These are phyloP conservation scores for Hyaloscypha bicolor DNA, from an alignment of 495 filamentous ascomycete genomes.

Conservation along the genomic window DNA sequence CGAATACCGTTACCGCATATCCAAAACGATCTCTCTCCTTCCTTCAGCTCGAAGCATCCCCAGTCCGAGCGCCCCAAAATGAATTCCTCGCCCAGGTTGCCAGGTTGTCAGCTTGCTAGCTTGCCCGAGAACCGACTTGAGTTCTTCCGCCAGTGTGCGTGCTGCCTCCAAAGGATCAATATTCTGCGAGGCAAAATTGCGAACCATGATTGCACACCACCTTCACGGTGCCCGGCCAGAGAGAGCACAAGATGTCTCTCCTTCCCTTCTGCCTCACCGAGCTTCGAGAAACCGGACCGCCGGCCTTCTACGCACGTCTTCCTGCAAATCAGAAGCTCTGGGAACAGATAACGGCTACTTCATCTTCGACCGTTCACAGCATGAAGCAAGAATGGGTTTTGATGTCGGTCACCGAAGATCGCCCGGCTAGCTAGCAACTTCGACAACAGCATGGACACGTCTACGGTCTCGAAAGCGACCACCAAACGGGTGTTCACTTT, in stretches of 20 bases:
- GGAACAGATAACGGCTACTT: background rate
- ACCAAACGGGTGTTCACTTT: background rate
- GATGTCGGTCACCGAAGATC: background rate
- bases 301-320: background rate
- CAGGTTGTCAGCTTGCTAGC: background rate
- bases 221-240: background rate
- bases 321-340: background rate
- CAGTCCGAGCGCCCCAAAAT: no score
- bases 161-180: background rate
- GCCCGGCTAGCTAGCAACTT: background rate
- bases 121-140: background rate
- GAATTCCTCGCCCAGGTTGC: no score
- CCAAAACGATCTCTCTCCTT: no score
- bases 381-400: background rate
- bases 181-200: constrained; percentile 5
- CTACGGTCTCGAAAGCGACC: background rate
- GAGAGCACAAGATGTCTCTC: background rate
- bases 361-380: background rate
- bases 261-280: constrained; percentile 16
- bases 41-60: no score
- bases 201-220: constrained; percentile 10
- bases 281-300: background rate
- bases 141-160: background rate
- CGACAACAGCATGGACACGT: background rate
- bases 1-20: no score